Conservation (phyloP, 495 filamentous ascomycete species). For the Platismatia glauca region DNA sequence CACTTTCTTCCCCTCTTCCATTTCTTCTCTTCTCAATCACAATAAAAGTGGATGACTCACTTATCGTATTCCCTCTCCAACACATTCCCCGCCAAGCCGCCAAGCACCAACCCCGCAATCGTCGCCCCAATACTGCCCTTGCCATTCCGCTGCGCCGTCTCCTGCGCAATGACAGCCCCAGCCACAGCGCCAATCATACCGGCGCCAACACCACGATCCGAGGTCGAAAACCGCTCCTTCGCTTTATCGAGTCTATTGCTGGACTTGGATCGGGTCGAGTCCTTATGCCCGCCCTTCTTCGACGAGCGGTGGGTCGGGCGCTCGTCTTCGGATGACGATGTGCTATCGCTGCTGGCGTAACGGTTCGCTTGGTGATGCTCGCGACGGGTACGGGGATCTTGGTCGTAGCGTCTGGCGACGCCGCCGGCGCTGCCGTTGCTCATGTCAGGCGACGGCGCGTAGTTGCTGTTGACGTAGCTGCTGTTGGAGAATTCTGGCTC, state of each 20-base stretch:
- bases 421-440: background rate
- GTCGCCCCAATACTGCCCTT: conserved; percentile 8
- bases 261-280: background rate
- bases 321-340: conserved; percentile 6
- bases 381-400: background rate
- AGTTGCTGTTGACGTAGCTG: background rate
- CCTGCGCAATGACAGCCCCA: conserved; percentile 3
- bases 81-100: conserved; percentile 8
- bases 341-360: background rate
- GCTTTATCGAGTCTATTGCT: background rate
- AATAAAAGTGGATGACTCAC: background rate
- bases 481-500: too few species aligned
- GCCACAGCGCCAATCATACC: conserved; percentile 5
- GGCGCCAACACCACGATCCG: background rate
- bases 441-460: background rate
- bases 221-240: background rate
- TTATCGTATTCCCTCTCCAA: conserved; percentile 5
- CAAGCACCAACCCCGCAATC: conserved; percentile 9
- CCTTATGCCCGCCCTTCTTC: background rate
- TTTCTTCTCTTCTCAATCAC: background rate
- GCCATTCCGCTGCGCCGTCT: conserved; percentile 4
- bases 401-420: background rate
- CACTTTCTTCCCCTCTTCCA: background rate
- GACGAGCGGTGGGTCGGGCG: background rate
- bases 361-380: background rate